Evolutionary conservation across 441 rosid genomes (phyloP), one percentile per base, ranked within the genome.

Genomic region (Mallotus japonicus): DNA sequence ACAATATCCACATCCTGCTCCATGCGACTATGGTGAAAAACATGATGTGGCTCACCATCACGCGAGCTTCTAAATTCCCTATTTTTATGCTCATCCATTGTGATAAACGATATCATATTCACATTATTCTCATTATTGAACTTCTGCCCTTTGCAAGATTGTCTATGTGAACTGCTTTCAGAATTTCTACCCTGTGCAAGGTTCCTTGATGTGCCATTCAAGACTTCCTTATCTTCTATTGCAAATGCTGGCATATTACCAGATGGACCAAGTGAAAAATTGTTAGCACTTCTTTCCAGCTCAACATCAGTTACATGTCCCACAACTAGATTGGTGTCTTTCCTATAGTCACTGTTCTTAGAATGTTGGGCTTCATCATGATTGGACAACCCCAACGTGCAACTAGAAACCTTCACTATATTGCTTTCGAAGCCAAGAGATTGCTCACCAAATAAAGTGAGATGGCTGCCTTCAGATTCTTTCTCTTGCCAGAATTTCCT

Each of bases 371-470:
- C 81, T 61, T 70, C 59, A 8, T 68, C 65, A 12, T 56, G 70
- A 56, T 76, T 74, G 66, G 65, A 49, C 67, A 73, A 53, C 60
- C 73, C 71, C 40, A 53, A 14, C 46, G 67, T 57, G 49, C 49
- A 74, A 47, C 49, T 54, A 74, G 83, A 78, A 69, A 66, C 58
- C 71, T 79, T 79, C 40, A 61, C 60, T 49, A 67, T 61, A 67
- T 65, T 65, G 66, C 71, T 74, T 76, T 78, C 64, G n/a, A 67
- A 67, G 37, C 71, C 69, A 73, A 76, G 60, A 4, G 46, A 64
- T 66, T 80, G 81, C 78, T 72, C 75, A 56, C 83, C 77, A 76
- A 71, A 74, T 56, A 76, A 71, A 76, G 78, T 55, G 62, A 59
- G 79, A 78, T 72, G 66, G 51, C 65, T 44, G 37, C 67, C 66